Conservation (phyloP, 495 filamentous ascomycete genomes). For the Penicillium daleae region DNA sequence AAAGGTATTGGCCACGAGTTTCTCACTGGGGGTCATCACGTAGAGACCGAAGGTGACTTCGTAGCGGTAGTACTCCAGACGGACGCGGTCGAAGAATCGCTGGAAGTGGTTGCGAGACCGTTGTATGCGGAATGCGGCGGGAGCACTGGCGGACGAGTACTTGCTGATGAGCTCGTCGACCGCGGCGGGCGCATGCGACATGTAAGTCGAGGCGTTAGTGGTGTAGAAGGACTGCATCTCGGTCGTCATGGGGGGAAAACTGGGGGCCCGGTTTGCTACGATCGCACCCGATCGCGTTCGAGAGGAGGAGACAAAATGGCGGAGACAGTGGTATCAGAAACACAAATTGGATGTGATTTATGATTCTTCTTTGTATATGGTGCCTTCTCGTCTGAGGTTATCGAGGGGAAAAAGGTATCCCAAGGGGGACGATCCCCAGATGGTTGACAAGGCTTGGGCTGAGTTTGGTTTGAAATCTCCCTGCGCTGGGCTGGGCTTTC, state of each 20-base stretch:
- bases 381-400: neutral
- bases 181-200: slow-evolving; percentile 38
- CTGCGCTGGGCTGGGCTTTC: slow-evolving; percentile 5
- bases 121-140: slow-evolving; percentile 20
- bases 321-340: neutral
- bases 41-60: slow-evolving; percentile 76
- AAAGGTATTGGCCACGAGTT: slow-evolving; percentile 66
- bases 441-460: neutral
- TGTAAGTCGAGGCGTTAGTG: slow-evolving; percentile 33
- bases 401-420: neutral
- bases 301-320: slow-evolving; percentile 4
- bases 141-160: slow-evolving; percentile 34
- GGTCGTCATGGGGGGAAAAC: slow-evolving; percentile 32
- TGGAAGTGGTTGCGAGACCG: slow-evolving; percentile 32
- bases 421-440: neutral
- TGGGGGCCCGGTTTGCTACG: neutral
- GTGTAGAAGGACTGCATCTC: slow-evolving; percentile 49
- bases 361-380: neutral
- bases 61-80: slow-evolving; percentile 73
- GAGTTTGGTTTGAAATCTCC: slow-evolving; percentile 6
- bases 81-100: slow-evolving; percentile 55
- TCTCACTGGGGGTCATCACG: slow-evolving; percentile 72
- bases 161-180: slow-evolving; percentile 45
- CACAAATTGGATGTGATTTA: neutral
- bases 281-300: slow-evolving; percentile 11